Percentiles rank a stretch among this genome's conserved stretches.
These are phyloP conservation scores for Ilex paraguariensis DNA, from an alignment of 305 asterid species.

Conservation along the genomic window DNA sequence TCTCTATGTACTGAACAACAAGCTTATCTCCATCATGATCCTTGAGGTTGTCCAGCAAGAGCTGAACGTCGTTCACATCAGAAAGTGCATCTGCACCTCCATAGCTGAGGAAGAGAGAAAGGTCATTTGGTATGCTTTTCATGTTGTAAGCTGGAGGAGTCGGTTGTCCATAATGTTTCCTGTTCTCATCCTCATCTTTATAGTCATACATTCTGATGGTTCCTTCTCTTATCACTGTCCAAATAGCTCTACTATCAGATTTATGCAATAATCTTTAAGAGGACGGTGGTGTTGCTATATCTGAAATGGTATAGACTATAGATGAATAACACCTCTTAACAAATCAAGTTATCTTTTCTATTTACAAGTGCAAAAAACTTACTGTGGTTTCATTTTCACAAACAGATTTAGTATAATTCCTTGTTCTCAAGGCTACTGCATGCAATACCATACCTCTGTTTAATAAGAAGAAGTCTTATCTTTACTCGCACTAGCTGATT, in stretches of 20 bases:
- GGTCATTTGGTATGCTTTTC: constrained; percentile 44
- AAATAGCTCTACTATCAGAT: not conserved
- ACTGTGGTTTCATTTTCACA: not conserved
- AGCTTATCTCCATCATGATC: constrained; percentile 52
- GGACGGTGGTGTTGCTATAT: not conserved
- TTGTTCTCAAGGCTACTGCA: too few species aligned
- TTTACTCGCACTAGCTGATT: too few species aligned
- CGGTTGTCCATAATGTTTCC: constrained; percentile 51
- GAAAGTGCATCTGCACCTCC: constrained; percentile 71
- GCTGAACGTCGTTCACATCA: constrained; percentile 52
- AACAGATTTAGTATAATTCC: too few species aligned
- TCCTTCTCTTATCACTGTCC: constrained; percentile 61
- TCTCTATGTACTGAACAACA: constrained; percentile 29
- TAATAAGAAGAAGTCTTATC: too few species aligned
- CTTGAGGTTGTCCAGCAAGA: constrained; percentile 29
- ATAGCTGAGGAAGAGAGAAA: constrained; percentile 56
- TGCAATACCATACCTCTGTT: too few species aligned
- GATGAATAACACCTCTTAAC: not conserved
- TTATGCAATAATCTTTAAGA: not conserved
- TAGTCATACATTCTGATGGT: constrained; percentile 57
- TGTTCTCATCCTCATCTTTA: constrained; percentile 43
- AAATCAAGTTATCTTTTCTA: not conserved
- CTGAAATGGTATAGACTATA: not conserved
- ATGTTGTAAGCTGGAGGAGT: constrained; percentile 59
- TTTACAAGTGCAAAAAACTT: not conserved